Evolutionary conservation across 2,329 filamentous ascomycete genomes (phyloP), one percentile per base, ranked within the genome.

Genomic region (Diaporthe destruens): DNA sequence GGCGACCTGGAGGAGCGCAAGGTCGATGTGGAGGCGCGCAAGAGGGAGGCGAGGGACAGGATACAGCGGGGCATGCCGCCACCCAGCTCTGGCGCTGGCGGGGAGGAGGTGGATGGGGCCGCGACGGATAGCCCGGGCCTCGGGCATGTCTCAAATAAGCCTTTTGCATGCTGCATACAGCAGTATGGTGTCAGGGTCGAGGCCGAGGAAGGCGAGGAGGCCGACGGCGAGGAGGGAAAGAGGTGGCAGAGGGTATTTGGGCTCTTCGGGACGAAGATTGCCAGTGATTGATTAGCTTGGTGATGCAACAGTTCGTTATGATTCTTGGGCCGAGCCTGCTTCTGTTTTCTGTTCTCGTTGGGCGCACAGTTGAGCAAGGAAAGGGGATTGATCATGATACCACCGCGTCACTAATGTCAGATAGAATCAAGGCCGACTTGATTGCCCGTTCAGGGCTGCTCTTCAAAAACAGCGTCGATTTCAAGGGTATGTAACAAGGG

Each of bases 1-100:
- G 96, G 96, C 1, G 89, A 98, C 74, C 85, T 98, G 1, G 91
- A 95, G 78, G 94, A 97, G 79, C 80, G 84, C 61, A 94, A 93
- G 79, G 77, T 78, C 2, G 79, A 76, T n/a, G 77, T 80, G 2
- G 76, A 80, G 25, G 78, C 77, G 61, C 77, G 74, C 23, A 77
- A 76, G 68, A 77, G 76, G 61, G 66, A 23, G 47, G 25, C 57
- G 23, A 61, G 53, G 32, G 59, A 29, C 11, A 55, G 44, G 44
- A 49, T 69, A 16, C 51, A 72, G 2, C 75, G 70, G 7, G 76
- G 81, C n/a, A 77, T 77, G 29, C 80, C 82, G 2, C 82, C 84
- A 1, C 80, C 79, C 0, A 77, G 81, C 36, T 85, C 84, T 71
- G 69, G 25, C 44, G 49, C 71, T 12, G 65, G 72, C 16, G 75